Evolutionary conservation across 495 filamentous ascomycete species (phyloP).

Genomic region (Lentithecium fluviatile): DNA sequence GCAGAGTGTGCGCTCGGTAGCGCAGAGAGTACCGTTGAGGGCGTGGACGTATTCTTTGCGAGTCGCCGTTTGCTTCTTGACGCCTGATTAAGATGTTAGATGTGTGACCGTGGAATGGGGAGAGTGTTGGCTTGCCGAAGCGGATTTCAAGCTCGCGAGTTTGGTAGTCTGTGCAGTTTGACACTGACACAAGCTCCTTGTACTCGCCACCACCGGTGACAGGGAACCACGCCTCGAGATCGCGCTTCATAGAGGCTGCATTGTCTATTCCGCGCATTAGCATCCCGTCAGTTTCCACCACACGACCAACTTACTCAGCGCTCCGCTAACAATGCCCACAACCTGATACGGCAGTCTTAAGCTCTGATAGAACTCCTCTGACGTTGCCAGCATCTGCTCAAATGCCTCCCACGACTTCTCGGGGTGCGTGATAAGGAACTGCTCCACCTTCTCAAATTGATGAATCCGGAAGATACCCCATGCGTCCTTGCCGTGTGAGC

Average conservation of each 20-base stretch:
- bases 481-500: constrained; percentile 86
- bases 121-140: constrained; percentile 50
- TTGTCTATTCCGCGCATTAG: constrained; percentile 58
- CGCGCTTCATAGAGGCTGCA: constrained; percentile 90
- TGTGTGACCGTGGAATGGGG: too few species aligned
- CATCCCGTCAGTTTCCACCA: background rate
- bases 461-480: constrained; percentile 99
- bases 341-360: constrained; percentile 86
- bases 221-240: constrained; percentile 97
- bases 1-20: constrained; percentile 90
- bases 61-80: constrained; percentile 72
- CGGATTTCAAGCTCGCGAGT: constrained; percentile 72
- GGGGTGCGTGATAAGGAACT: constrained; percentile 68
- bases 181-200: constrained; percentile 80
- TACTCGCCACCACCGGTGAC: constrained; percentile 93
- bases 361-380: constrained; percentile 92
- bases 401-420: constrained; percentile 94
- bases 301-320: constrained; percentile 15
- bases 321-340: constrained; percentile 86
- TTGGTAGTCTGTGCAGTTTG: constrained; percentile 96
- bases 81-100: constrained; percentile 3
- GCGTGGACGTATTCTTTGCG: constrained; percentile 95
- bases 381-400: constrained; percentile 83
- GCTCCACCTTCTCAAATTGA: constrained; percentile 86
- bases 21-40: constrained; percentile 74